Conservation (phyloP, 2,329 filamentous ascomycete genomes). For the Epichloe sibirici region DNA sequence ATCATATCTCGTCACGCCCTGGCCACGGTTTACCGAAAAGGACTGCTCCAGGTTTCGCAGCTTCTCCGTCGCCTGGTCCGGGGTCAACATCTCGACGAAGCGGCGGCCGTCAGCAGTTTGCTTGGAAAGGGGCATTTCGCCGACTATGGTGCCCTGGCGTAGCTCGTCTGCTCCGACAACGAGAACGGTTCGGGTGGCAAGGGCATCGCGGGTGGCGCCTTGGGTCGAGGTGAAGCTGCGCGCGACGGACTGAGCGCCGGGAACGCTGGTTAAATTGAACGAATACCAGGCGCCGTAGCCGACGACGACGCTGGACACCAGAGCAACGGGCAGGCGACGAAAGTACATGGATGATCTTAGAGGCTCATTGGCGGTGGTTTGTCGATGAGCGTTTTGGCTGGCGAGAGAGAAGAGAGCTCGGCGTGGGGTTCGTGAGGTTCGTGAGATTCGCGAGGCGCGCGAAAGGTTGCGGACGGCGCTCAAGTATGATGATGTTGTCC, state of each 20-base stretch:
- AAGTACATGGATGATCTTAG: conserved; percentile 64
- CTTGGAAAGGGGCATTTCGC: conserved; percentile 80
- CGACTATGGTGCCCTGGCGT: conserved; percentile 75
- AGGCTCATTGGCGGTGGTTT: conserved; percentile 34
- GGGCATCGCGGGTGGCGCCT: conserved; percentile 23
- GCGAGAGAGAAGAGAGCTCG: conserved; percentile 25
- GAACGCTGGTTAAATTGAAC: conserved; percentile 37
- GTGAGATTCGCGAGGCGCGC: conserved; percentile 25
- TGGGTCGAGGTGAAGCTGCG: conserved; percentile 31
- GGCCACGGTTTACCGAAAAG: conserved; percentile 76
- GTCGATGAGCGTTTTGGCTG: conserved; percentile 11
- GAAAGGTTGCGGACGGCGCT: conserved; percentile 46
- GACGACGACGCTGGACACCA: conserved; percentile 55
- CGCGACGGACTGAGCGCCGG: conserved; percentile 20
- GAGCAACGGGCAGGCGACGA: conserved; percentile 52
- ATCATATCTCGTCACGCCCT: conserved; percentile 90
- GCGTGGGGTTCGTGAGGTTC: conserved; percentile 15
- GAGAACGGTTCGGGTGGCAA: conserved; percentile 55
- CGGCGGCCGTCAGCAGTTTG: conserved; percentile 71
- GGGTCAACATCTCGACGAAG: conserved; percentile 90
- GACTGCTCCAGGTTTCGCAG: conserved; percentile 83
- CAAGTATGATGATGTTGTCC: conserved; percentile 55
- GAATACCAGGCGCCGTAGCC: conserved; percentile 69
- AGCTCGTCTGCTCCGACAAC: conserved; percentile 85
- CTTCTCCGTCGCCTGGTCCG: conserved; percentile 85